These are phyloP conservation scores for Pseudoneurospora amorphoporcata DNA, from an alignment of 495 filamentous ascomycete genomes.

Conservation along the genomic window DNA sequence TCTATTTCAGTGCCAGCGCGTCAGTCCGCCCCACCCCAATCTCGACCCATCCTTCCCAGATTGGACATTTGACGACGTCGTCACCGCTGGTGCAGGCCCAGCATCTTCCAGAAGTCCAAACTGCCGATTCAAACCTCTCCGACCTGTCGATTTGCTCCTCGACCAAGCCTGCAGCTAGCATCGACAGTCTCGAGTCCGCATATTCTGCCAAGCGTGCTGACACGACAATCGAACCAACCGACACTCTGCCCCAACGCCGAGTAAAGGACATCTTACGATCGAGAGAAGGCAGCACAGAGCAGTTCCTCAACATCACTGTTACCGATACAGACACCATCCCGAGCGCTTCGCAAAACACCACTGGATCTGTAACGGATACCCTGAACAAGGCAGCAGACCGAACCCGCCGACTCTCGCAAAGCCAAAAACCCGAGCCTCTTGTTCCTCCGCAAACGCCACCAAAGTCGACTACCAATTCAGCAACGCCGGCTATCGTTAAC, in stretches of 20 bases:
- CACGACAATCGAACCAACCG: constrained; percentile 3
- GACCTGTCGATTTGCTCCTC: constrained; percentile 10
- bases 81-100: constrained; percentile 61
- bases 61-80: constrained; percentile 70
- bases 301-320: constrained; percentile 8
- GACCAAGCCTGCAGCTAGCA: constrained; percentile 8
- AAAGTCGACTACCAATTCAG: constrained; percentile 20
- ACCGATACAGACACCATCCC: constrained; percentile 13
- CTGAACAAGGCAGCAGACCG: constrained; percentile 4
- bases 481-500: constrained; percentile 44
- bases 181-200: constrained; percentile 17
- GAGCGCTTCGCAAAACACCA: not conserved
- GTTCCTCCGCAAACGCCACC: constrained; percentile 33
- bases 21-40: constrained; percentile 39
- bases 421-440: constrained; percentile 28
- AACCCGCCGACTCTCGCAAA: constrained; percentile 19
- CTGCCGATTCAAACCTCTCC: constrained; percentile 16
- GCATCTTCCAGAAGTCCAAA: constrained; percentile 34
- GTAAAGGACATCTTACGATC: constrained; percentile 36
- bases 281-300: constrained; percentile 21
- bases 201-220: constrained; percentile 9
- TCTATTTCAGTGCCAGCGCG: constrained; percentile 10
- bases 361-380: constrained; percentile 1
- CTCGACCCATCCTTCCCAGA: constrained; percentile 64
- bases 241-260: constrained; percentile 28